A percentile compares a stretch with the other conserved stretches of the same genome.
phyloP scores from a whole-genome alignment of 129 eudicot genomes.

The Tagetes erecta region DNA sequence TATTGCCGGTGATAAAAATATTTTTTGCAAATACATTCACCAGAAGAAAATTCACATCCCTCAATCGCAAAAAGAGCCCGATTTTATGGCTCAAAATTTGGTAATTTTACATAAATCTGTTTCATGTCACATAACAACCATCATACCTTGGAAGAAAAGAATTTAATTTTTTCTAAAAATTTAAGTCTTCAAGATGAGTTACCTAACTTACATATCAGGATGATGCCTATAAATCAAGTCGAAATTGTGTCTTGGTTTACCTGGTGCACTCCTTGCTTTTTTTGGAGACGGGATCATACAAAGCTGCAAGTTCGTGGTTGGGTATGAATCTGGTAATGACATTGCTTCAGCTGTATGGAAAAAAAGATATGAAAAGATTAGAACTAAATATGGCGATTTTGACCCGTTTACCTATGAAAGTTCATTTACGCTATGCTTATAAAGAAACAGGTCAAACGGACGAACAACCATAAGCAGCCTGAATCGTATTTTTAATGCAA shows the following conservation, averaged over 20 bases:
- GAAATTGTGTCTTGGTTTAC: constrained; percentile 14
- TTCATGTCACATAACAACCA: background rate
- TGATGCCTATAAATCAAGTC: background rate
- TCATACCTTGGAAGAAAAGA: background rate
- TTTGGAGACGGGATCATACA: constrained; percentile 24
- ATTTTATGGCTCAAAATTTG: constrained; percentile 7
- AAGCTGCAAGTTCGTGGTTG: constrained; percentile 40
- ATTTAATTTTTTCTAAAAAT: background rate
- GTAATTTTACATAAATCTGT: background rate
- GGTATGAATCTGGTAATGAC: constrained; percentile 50
- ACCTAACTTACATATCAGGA: constrained; percentile 24
- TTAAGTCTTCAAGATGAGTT: constrained; percentile 2
- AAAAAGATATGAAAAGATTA: background rate
- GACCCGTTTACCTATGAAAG: background rate
- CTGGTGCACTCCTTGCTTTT: constrained; percentile 28
- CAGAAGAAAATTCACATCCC: constrained; percentile 19
- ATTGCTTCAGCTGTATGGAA: constrained; percentile 41
- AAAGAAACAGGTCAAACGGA: background rate
- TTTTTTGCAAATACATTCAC: constrained; percentile 6
- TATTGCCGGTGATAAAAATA: background rate
- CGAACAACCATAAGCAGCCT: background rate
- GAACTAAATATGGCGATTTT: background rate
- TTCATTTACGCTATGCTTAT: background rate
- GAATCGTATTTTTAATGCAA: background rate
- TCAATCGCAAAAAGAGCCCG: constrained; percentile 2